phyloP scores from a whole-genome alignment of 2,329 filamentous ascomycete genomes.

The Septoria petroselini region DNA sequence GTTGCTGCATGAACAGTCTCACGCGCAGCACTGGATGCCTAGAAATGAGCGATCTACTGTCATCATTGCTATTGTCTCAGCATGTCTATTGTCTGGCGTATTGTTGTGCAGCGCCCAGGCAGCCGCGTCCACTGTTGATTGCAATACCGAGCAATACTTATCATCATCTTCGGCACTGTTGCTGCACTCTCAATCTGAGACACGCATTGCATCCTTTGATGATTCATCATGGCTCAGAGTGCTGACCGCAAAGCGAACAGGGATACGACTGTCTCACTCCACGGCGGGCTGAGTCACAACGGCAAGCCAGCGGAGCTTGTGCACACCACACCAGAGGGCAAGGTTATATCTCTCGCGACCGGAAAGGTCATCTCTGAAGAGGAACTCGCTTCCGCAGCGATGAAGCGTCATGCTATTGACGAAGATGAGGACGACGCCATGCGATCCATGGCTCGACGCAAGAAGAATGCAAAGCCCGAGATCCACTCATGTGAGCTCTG shows the following conservation, averaged over 20 bases:
- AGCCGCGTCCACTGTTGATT: background rate
- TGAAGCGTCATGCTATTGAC: constrained; percentile 57
- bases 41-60: no score
- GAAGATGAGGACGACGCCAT: constrained; percentile 77
- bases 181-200: background rate
- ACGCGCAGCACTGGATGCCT: no score
- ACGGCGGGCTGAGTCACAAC: constrained; percentile 77
- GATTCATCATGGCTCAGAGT: constrained; percentile 1
- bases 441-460: constrained; percentile 91
- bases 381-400: constrained; percentile 53
- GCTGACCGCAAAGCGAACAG: constrained; percentile 40
- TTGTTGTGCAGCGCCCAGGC: constrained; percentile 2
- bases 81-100: constrained; percentile 5
- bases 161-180: background rate
- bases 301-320: constrained; percentile 82
- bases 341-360: constrained; percentile 68
- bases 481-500: constrained; percentile 65
- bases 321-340: constrained; percentile 69
- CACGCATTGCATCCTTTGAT: constrained; percentile 5
- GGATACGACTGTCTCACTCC: constrained; percentile 71
- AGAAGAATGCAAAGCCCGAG: constrained; percentile 70
- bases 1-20: background rate
- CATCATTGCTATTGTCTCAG: constrained; percentile 16
- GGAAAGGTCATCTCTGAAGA: constrained; percentile 51
- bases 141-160: background rate